These are phyloP conservation scores for Hordeum marinum DNA, from an alignment of 176 grass and related monocot species.

Conservation along the genomic window DNA sequence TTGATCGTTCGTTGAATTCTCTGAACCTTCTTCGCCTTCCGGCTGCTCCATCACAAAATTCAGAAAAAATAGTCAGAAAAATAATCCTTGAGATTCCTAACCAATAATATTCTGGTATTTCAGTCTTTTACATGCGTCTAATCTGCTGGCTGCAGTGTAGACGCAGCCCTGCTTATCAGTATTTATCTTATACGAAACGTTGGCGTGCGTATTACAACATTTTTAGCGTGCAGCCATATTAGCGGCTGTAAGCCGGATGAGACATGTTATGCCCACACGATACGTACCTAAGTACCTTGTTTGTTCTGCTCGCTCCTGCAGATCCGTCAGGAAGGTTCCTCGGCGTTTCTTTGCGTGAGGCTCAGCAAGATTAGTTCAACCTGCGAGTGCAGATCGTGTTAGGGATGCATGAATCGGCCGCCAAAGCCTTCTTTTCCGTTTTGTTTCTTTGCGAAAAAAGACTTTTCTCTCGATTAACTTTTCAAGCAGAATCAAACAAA, in stretches of 20 bases:
- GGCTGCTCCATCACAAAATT: background rate
- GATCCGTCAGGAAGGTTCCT: background rate
- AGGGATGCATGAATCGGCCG: background rate
- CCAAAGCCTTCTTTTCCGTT: too few species aligned
- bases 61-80: slow-evolving; percentile 11
- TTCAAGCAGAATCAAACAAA: background rate
- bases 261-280: background rate
- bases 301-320: background rate
- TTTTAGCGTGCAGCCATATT: background rate
- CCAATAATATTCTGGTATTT: too few species aligned
- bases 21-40: background rate
- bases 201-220: background rate
- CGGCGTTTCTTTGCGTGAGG: background rate
- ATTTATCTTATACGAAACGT: background rate
- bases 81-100: background rate
- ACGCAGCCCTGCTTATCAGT: background rate
- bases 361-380: slow-evolving; percentile 4
- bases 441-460: too few species aligned
- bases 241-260: background rate
- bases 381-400: background rate
- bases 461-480: too few species aligned
- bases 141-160: background rate
- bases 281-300: slow-evolving; percentile 23
- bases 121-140: background rate
- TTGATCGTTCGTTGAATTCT: background rate